These are phyloP conservation scores for Neophaeococcomyces aloes DNA, from an alignment of 2,329 filamentous ascomycete genomes.

Conservation along the genomic window DNA sequence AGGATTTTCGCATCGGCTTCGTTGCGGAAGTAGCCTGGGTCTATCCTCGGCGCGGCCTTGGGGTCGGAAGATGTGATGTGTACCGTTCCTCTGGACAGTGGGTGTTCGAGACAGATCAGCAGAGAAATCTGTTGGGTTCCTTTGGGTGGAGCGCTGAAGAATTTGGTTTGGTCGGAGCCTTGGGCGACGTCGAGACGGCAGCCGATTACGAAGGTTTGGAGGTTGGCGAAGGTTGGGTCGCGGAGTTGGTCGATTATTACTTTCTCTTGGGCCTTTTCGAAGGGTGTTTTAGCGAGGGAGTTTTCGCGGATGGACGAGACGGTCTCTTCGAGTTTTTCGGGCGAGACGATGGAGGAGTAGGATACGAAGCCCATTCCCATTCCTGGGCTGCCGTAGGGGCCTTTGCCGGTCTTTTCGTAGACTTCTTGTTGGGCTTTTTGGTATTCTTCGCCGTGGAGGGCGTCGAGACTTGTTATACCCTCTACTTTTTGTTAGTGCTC, in stretches of 20 bases:
- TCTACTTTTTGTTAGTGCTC: too few species aligned
- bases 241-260: constrained; percentile 27
- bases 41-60: constrained; percentile 31
- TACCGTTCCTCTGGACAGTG: constrained; percentile 38
- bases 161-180: constrained; percentile 17
- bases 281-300: constrained; percentile 26
- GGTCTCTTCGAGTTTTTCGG: constrained; percentile 24
- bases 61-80: constrained; percentile 30
- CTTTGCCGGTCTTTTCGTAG: constrained; percentile 24
- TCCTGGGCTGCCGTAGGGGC: constrained; percentile 24
- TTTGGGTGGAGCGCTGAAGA: constrained; percentile 11
- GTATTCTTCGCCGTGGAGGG: constrained; percentile 28
- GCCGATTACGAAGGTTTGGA: constrained; percentile 18
- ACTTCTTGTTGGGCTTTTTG: constrained; percentile 25
- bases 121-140: constrained; percentile 14
- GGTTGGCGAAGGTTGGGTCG: constrained; percentile 15
- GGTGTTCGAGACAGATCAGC: constrained; percentile 22
- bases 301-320: constrained; percentile 25
- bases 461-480: constrained; percentile 29
- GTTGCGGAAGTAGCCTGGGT: constrained; percentile 33
- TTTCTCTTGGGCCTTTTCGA: constrained; percentile 28
- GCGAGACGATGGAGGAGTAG: constrained; percentile 27
- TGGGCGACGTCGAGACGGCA: constrained; percentile 17
- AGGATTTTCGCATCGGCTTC: constrained; percentile 27
- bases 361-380: constrained; percentile 30